These are phyloP conservation scores for Neopestalotiopsis rosae DNA, from an alignment of 2,329 filamentous ascomycete genomes.

Conservation along the genomic window DNA sequence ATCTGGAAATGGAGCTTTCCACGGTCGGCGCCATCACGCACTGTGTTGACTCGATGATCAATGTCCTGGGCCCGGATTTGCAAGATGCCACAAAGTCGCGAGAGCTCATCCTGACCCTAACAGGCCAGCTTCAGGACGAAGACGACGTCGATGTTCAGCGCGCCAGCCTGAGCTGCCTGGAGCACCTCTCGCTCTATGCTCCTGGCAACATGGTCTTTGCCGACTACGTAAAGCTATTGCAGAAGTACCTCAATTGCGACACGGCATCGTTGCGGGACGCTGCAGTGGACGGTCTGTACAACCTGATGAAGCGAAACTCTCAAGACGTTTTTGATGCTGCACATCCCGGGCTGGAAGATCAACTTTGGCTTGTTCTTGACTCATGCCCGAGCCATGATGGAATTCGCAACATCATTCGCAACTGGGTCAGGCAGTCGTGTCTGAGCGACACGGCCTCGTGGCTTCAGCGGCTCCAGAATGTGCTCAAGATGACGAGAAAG, in stretches of 20 bases:
- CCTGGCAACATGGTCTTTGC: conserved; percentile 84
- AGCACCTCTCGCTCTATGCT: conserved; percentile 91
- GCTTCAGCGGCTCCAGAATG: conserved; percentile 86
- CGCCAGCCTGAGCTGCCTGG: conserved; percentile 81
- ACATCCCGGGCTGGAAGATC: conserved; percentile 81
- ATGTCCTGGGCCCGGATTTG: conserved; percentile 92
- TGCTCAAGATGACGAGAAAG: conserved; percentile 84
- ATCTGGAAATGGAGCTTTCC: conserved; percentile 84
- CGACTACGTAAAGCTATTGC: conserved; percentile 82
- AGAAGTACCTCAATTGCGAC: conserved; percentile 75
- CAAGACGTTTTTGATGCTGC: conserved; percentile 80
- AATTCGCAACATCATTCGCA: conserved; percentile 85
- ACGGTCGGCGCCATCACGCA: conserved; percentile 83
- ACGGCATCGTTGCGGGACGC: conserved; percentile 75
- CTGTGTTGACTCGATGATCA: conserved; percentile 94
- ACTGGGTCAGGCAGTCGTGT: conserved; percentile 92
- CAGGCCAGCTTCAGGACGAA: conserved; percentile 82
- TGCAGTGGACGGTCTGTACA: conserved; percentile 87
- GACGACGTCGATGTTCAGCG: conserved; percentile 72
- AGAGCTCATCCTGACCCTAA: conserved; percentile 86
- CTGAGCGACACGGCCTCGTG: conserved; percentile 80
- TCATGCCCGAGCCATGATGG: conserved; percentile 75
- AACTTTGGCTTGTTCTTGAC: conserved; percentile 90
- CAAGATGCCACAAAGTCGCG: conserved; percentile 92
- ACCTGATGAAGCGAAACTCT: conserved; percentile 92